phyloP scores from a whole-genome alignment of 805 yeast genomes.

The Wickerhamiella dianesei region DNA sequence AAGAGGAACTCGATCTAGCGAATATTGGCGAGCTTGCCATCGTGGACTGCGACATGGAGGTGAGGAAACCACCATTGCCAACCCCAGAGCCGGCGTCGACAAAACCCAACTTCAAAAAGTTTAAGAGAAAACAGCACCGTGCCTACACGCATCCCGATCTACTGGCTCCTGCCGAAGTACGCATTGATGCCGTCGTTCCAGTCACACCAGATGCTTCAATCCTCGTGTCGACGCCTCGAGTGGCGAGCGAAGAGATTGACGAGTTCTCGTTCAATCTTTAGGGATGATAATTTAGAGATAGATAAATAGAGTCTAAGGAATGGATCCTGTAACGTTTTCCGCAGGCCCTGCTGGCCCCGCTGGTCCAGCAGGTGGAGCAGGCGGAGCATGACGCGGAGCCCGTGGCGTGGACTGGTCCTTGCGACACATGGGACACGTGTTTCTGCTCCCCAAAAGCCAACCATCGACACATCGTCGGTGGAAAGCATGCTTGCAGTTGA shows the following conservation, averaged over 20 bases:
- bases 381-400: no score
- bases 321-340: constrained; percentile 2
- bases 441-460: constrained; percentile 41
- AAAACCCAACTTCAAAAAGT: no score
- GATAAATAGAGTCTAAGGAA: not conserved
- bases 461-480: constrained; percentile 45
- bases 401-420: no score
- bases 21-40: not conserved
- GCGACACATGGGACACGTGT: constrained; percentile 47
- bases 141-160: no score
- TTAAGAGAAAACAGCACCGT: no score
- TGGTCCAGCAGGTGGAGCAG: no score
- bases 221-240: not conserved
- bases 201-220: no score
- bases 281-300: not conserved
- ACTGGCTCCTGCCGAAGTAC: no score
- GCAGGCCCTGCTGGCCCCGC: constrained; percentile 34
- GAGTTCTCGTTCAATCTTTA: not conserved
- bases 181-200: no score
- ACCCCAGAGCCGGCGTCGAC: not conserved
- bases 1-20: not conserved
- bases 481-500: constrained; percentile 39
- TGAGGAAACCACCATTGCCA: not conserved
- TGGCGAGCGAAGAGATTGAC: not conserved
- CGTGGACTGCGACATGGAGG: not conserved